Base-by-base conservation (phyloP, 352 stramenopile species). In the Thalassiosira hispida region DNA sequence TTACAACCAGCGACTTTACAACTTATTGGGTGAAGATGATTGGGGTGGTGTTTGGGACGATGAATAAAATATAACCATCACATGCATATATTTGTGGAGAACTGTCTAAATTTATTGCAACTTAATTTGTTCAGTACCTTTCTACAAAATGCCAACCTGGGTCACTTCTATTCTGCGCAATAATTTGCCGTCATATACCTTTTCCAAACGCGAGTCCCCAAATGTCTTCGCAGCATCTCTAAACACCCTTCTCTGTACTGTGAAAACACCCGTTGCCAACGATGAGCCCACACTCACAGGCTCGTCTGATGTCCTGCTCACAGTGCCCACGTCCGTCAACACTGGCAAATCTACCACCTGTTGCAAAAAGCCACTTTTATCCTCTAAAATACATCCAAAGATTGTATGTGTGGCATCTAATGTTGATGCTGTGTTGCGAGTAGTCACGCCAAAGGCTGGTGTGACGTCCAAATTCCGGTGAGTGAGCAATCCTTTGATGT, bases 181-280 rank as follows among this genome's bases (percentile, higher is more conserved):
- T 59, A 94, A 51, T 66, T 93, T 93, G 16, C 89, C 89, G 55
- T 91, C 76, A 59, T 92, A 93, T 0, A 93, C 63, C 55, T 92
- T 92, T 12, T 84, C 79, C 11, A 94, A 31, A 23, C 89, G 69
- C 9, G 65, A 85, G 73, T 94, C 89, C 20, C 89, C 89, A 59
- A 93, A 85, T 0, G 68, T 81, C 51, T 92, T 92, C 22, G 89
- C 89, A 29, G 85, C 82, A 40, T 81, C 78, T 27, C 87, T 72
- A 81, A 94, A 93, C 20, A 94, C 82, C 9, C 85, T 77, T 31
- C 85, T 63, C 70, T 92, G 87, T 11, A 83, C 67, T 29, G 84
- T 83, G 65, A 87, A 94, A 4, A 92, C 69, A 49, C 76, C 79
- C 18, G 79, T 81, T 9, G 87, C 83, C 6, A 88, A 25, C 59